Base-by-base conservation (phyloP, 768 basidiomycete species). In the Tulasnella calospora region DNA sequence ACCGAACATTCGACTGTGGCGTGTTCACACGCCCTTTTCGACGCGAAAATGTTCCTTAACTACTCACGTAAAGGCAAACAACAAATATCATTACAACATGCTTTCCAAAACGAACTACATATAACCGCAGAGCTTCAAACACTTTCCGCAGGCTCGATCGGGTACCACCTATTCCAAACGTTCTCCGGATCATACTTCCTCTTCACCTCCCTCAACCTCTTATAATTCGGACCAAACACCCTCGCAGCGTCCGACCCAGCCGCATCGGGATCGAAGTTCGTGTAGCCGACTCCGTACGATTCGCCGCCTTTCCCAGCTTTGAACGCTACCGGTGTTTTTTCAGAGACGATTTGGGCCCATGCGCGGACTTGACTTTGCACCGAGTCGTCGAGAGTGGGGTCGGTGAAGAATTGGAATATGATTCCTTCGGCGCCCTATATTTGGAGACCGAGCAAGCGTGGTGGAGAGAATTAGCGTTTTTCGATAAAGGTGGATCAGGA, bases 91-190 rank as follows among this genome's bases (percentile, higher is more conserved):
- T 23, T 51, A n/a, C 51, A 51, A 51, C 0, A 51, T 51, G 8
- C 10, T 51, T 51, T 23, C 9, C 51, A 23, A 51, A 23, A 51
- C 10, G 51, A n/a, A n/a, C 23, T n/a, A 23, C n/a, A n/a, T 23
- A 44, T 44, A 17, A 44, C 44, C 3, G 17, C 44, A 17, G 17
- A 15, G 15, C 44, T 44, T 44, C 51, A 51, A 51, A 7, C 13
- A n/a, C 23, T 51, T 51, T 51, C 44, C 71, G 76, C 76, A 38
- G 79, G 79, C 40, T 70, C 40, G 38, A 80, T 80, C 1, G 80
- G 72, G 73, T 76, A 80, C 80, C 80, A 80, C 44, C 76, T 76
- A 74, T 79, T 51, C 79, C 80, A 80, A 35, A 79, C 35, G n/a
- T 79, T 67, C 13, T 75, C 67, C 23, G 80, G 80, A 44, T 80